Evolutionary conservation across 1,284 basidiomycete genomes (phyloP), one percentile per base, ranked within the genome.

Genomic region (Melampsora occidentalis): DNA sequence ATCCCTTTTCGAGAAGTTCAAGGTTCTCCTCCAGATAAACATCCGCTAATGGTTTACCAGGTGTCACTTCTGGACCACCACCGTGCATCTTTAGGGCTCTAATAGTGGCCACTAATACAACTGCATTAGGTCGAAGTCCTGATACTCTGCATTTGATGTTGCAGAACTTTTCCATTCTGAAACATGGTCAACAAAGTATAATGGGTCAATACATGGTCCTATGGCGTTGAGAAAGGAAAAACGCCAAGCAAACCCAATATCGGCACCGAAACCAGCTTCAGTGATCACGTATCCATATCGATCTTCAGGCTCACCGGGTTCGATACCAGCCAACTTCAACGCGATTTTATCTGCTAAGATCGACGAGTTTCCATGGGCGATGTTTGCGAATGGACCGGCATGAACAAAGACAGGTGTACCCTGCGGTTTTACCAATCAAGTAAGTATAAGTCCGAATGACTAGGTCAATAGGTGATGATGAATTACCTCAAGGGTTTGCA

Each of bases 31-130:
- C 90, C 78, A 92, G 91, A 84, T 99, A 99, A 61, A 94, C 94
- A 65, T 94, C 92, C 80, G 91, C 90, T 51, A 99, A 87, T 31
- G 95, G 89, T 85, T 97, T 98, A 77, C 96, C 97, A 39, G 97
- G 96, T 3, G 93, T 91, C 57, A 99, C 97, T 69, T 97, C 94
- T 2, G 96, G 97, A 79, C 93, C 97, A 78, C 96, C 96, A 71
- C 96, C 96, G 84, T 99, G 96, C 93, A 98, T 99, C 88, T 99
- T 99, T 79, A 99, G 86, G 25, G 96, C 96, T 79, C 96, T 91
- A 53, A 97, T 96, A 0, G 96, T 99, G 1, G 97, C 97, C 69
- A 99, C 96, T 80, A 99, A 92, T 78, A 99, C 90, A 46, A 91
- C 91, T 1, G 94, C 96, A 84, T 99, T 94, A 20, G 97, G 97